phyloP scores from a whole-genome alignment of 1,284 basidiomycete genomes.

The Apiotrichum siamense region DNA sequence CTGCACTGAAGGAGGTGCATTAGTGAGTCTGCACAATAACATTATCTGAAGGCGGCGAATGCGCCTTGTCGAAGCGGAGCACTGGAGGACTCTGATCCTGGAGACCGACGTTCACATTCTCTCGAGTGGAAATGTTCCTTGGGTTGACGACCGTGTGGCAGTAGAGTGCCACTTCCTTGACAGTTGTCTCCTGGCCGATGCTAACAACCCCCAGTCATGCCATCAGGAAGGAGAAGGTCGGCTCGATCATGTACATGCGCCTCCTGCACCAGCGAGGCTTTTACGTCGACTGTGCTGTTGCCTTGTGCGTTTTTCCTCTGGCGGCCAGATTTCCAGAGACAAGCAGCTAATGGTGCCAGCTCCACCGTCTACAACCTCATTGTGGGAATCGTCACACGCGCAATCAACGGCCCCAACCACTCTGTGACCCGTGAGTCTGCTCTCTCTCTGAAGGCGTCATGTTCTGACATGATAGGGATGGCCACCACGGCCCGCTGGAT shows the following conservation, averaged over 20 bases:
- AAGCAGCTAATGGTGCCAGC: conserved; percentile 7
- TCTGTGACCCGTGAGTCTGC: neutral
- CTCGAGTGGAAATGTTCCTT: neutral
- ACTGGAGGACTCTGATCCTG: no score
- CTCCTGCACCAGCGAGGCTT: conserved; percentile 31
- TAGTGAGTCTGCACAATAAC: conserved; percentile 24
- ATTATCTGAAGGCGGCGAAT: neutral
- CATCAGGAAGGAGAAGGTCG: conserved; percentile 21
- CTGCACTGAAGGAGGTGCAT: conserved; percentile 25
- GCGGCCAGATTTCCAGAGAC: neutral
- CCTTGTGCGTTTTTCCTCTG: conserved; percentile 19
- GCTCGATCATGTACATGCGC: conserved; percentile 25
- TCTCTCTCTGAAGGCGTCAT: neutral
- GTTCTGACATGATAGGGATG: conserved; percentile 2
- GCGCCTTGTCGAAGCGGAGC: neutral
- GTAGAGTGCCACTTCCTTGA: no score
- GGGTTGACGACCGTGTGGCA: no score
- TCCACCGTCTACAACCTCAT: conserved; percentile 23
- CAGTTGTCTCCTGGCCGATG: no score
- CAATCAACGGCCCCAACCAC: conserved; percentile 22
- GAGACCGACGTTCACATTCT: no score
- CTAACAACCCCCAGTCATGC: conserved; percentile 18
- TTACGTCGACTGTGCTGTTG: conserved; percentile 28
- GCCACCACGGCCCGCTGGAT: conserved; percentile 38
- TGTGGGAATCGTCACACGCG: conserved; percentile 22